Evolutionary conservation across 148 eudicot genomes (phyloP), one percentile per base, ranked within the genome.

Genomic region (Arctostaphylos glauca): DNA sequence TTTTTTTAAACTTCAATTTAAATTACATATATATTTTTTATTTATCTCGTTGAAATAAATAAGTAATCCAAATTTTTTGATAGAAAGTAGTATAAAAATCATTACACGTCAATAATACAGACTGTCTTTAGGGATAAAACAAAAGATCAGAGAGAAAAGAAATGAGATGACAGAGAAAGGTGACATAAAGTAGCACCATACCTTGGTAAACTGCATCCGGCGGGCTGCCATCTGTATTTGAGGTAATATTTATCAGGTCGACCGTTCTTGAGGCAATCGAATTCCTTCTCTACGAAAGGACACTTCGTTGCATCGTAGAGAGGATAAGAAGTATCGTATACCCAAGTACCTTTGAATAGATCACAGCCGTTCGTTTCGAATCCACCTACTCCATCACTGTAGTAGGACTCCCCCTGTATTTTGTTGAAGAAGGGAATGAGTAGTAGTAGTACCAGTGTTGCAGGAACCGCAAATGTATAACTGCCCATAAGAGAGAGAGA

Each of bases 331-430:
- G 74, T 79, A 82, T 90, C 87, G 31, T 43, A 67, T 3, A 86
- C 86, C 97, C 97, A 94, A 44, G 81, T 89, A n/a, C 97, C 97
- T 78, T 85, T 2, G 52, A 84, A 91, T 6, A 89, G 23, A 79
- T 94, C 76, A 54, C 97, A 92, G 12, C 71, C 72, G 6, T 55
- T 54, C 9, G 43, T 43, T 59, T 64, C 79, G 19, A 31, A 21
- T 13, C 80, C 31, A 8, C 25, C 18, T 3, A 25, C 38, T 64
- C 6, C 74, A 12, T 72, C 38, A 25, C 19, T 43, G 9, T 13
- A 5, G 44, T 23, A 9, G 15, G 3, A 59, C 0, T 74, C 25
- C n/a, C 74, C 55, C 38, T 75, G 48, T 38, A 75, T 58, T 64
- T 62, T 59, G 10, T 41, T 76, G 52, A 49, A 25, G 50, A 77